Conservation (phyloP, 768 basidiomycete genomes). For the Daedaleopsis nitida region DNA sequence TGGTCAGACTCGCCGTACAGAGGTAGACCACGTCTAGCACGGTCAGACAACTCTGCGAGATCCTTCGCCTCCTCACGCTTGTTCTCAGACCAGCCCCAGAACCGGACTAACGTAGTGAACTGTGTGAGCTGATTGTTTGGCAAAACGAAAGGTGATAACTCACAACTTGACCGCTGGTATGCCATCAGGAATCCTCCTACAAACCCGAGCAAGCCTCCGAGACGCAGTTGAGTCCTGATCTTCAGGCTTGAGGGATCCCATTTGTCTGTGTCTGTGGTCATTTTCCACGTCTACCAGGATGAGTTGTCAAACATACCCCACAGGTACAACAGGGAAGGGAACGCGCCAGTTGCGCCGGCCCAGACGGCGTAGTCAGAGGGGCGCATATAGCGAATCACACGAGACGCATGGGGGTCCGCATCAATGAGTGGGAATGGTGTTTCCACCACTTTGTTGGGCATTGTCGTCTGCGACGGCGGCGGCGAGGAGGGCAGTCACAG, state of each 20-base stretch:
- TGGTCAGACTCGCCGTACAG: slow-evolving; percentile 85
- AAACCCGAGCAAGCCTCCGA: slow-evolving; percentile 82
- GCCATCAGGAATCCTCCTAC: slow-evolving; percentile 90
- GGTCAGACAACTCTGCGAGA: slow-evolving; percentile 73
- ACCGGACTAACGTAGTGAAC: slow-evolving; percentile 58
- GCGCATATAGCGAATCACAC: slow-evolving; percentile 89
- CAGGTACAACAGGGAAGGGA: slow-evolving; percentile 77
- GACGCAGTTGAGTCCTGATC: slow-evolving; percentile 43
- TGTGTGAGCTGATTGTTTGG: background rate
- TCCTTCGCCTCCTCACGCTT: slow-evolving; percentile 79
- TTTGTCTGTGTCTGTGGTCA: slow-evolving; percentile 38
- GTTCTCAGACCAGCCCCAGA: slow-evolving; percentile 96
- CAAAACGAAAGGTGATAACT: slow-evolving; percentile 33
- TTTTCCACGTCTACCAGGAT: background rate
- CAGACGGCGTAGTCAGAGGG: slow-evolving; percentile 85
- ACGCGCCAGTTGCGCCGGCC: slow-evolving; percentile 78
- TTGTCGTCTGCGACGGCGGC: slow-evolving; percentile 31
- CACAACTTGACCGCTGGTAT: slow-evolving; percentile 88
- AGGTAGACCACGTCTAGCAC: slow-evolving; percentile 76
- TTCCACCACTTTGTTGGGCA: slow-evolving; percentile 55
- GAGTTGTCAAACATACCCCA: slow-evolving; percentile 63
- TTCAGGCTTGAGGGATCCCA: slow-evolving; percentile 44
- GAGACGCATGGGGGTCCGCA: slow-evolving; percentile 83
- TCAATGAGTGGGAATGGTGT: slow-evolving; percentile 92
- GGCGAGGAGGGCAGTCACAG: slow-evolving; percentile 19